Conservation (phyloP, 352 stramenopile genomes). For the Thraustochytrium striatum region DNA sequence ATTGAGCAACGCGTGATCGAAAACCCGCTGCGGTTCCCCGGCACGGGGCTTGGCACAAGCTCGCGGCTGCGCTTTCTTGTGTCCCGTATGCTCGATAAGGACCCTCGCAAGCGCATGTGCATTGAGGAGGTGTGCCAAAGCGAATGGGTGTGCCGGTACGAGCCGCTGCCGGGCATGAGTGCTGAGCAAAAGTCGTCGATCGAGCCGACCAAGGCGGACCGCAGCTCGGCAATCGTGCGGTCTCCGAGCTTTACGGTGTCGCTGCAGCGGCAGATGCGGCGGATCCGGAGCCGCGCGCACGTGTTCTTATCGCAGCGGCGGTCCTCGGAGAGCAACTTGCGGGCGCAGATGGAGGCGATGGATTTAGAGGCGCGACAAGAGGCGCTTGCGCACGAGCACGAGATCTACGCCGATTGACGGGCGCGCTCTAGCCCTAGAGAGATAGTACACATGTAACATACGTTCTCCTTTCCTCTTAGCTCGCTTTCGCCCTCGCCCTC, state of each 20-base stretch:
- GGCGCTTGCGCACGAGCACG: no score
- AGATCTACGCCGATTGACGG: no score
- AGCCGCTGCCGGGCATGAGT: constrained; percentile 1
- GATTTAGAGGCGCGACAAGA: no score
- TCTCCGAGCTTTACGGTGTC: background rate
- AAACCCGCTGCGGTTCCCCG: constrained; percentile 35
- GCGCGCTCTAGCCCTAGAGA: no score
- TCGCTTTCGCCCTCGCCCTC: no score
- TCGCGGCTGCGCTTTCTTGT: constrained; percentile 13
- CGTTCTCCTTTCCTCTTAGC: no score
- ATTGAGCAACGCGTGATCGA: constrained; percentile 37
- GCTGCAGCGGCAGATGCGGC: constrained; percentile 5
- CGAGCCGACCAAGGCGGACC: constrained; percentile 15
- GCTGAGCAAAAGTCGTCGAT: background rate
- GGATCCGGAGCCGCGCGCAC: constrained; percentile 7
- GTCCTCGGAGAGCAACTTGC: constrained; percentile 7
- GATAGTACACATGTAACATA: no score
- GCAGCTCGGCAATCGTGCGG: background rate
- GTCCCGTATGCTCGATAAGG: constrained; percentile 36
- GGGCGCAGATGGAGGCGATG: no score
- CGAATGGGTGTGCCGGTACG: constrained; percentile 36
- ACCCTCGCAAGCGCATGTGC: background rate
- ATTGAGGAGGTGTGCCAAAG: constrained; percentile 26
- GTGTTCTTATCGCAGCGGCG: constrained; percentile 16
- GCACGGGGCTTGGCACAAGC: constrained; percentile 30